These are phyloP conservation scores for Barbatosphaeria neglecta DNA, from an alignment of 495 filamentous ascomycete genomes.

Conservation along the genomic window DNA sequence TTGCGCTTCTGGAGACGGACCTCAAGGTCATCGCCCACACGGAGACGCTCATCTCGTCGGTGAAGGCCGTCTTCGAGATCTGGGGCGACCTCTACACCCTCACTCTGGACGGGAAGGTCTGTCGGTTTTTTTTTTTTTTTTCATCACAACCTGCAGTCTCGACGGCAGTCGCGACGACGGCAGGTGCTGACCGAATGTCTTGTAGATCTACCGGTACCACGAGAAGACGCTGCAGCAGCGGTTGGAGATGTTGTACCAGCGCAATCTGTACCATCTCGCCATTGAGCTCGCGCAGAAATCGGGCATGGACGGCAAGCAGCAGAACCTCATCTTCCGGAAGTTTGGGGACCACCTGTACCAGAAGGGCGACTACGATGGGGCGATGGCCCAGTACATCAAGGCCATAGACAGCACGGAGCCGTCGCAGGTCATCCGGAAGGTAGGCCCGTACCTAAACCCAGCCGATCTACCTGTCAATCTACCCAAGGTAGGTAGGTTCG, in stretches of 20 bases:
- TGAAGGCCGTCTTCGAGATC: conserved; percentile 68
- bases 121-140: conserved; percentile 27
- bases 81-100: conserved; percentile 89
- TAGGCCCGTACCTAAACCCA: no score
- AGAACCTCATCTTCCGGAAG: conserved; percentile 83
- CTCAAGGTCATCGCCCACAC: conserved; percentile 84
- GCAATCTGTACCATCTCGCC: conserved; percentile 82
- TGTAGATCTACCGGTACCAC: conserved; percentile 82
- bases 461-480: no score
- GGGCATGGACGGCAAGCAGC: conserved; percentile 63
- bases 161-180: no score
- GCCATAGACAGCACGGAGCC: conserved; percentile 93
- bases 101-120: conserved; percentile 82
- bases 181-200: no score
- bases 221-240: conserved; percentile 85
- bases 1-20: conserved; percentile 82
- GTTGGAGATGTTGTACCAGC: conserved; percentile 85
- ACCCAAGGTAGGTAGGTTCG: no score
- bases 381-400: conserved; percentile 95
- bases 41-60: conserved; percentile 65
- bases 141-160: conserved; percentile 5
- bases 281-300: conserved; percentile 89
- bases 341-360: conserved; percentile 96
- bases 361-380: conserved; percentile 86
- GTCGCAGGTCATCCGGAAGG: conserved; percentile 87